Conservation (phyloP, 495 filamentous ascomycete genomes). For the Tuber microsphaerosporum region DNA sequence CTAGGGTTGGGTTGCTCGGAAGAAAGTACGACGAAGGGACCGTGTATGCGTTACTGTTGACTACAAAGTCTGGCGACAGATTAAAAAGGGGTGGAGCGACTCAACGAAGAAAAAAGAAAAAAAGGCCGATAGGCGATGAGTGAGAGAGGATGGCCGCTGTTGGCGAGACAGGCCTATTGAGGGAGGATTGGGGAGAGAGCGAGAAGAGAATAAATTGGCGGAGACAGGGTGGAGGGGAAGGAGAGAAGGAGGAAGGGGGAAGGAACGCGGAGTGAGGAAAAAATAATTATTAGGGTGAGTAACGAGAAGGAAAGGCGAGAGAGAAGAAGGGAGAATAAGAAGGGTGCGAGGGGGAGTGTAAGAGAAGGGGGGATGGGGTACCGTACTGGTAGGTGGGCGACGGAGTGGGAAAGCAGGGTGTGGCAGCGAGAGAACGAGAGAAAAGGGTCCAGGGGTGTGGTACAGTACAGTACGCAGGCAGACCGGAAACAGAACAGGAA, state of each 20-base stretch:
- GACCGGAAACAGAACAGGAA: not conserved
- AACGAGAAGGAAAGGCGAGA: conserved; percentile 4
- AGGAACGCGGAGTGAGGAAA: not conserved
- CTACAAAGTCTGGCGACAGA: conserved; percentile 34
- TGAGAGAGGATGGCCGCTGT: conserved; percentile 57
- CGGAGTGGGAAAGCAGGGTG: not conserved
- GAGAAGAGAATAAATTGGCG: conserved; percentile 3
- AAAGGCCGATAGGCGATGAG: conserved; percentile 43
- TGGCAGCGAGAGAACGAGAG: not conserved
- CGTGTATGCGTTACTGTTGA: conserved; percentile 39
- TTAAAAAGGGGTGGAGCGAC: conserved; percentile 39
- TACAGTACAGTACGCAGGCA: not conserved
- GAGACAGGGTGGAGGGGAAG: conserved; percentile 1
- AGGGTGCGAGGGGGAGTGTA: not conserved
- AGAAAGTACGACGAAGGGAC: conserved; percentile 38
- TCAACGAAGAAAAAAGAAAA: conserved; percentile 41
- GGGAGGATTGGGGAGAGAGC: conserved; percentile 1
- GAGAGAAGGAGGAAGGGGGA: not conserved
- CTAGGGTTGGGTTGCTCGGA: not conserved
- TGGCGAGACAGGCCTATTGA: conserved; percentile 44
- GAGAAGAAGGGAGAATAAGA: not conserved
- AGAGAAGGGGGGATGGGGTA: not conserved
- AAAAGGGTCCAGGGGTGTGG: conserved; percentile 1
- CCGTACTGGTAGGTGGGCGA: not conserved
- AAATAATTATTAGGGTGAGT: conserved; percentile 5